Conservation (phyloP, 1,139 yeast genomes). For the Blastobotrys persicus region DNA sequence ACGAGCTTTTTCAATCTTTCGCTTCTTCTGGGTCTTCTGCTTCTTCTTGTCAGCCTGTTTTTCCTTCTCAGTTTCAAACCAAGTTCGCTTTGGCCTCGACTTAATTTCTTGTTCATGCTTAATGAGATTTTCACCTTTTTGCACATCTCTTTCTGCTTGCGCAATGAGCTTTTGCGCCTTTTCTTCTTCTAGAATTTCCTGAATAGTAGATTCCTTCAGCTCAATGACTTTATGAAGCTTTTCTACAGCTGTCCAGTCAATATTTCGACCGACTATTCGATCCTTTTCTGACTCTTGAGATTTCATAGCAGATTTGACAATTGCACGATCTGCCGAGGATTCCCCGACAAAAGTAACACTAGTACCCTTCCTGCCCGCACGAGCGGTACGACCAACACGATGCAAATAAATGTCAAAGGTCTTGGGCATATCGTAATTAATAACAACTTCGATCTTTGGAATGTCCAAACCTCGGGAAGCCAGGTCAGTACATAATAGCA, state of each 20-base stretch:
- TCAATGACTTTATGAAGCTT: slow-evolving; percentile 59
- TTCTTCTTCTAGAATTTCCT: slow-evolving; percentile 84
- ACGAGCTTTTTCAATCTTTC: slow-evolving; percentile 54
- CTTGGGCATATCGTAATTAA: slow-evolving; percentile 95
- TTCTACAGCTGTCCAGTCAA: slow-evolving; percentile 84
- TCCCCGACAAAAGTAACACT: slow-evolving; percentile 95
- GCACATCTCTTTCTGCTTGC: slow-evolving; percentile 86
- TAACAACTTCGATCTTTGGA: slow-evolving; percentile 91
- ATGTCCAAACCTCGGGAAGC: slow-evolving; percentile 99
- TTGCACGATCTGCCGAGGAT: slow-evolving; percentile 73
- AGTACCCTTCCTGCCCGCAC: slow-evolving; percentile 96
- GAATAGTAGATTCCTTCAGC: slow-evolving; percentile 55
- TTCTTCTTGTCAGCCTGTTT: slow-evolving; percentile 59
- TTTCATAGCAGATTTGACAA: slow-evolving; percentile 84
- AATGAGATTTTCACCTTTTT: slow-evolving; percentile 78
- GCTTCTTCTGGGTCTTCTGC: slow-evolving; percentile 54
- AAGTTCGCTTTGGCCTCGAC: slow-evolving; percentile 90
- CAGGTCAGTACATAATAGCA: slow-evolving; percentile 91
- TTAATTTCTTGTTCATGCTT: slow-evolving; percentile 79
- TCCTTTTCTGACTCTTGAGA: slow-evolving; percentile 40
- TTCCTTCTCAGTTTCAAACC: slow-evolving; percentile 84
- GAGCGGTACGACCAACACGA: slow-evolving; percentile 98
- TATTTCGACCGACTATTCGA: slow-evolving; percentile 68
- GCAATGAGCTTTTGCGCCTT: slow-evolving; percentile 81
- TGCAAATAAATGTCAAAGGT: slow-evolving; percentile 86